A percentile compares a stretch with the other conserved stretches of the same genome.
Evolutionary conservation across 768 basidiomycete species (phyloP).

Genomic region (Dacryopinax spathularia): DNA sequence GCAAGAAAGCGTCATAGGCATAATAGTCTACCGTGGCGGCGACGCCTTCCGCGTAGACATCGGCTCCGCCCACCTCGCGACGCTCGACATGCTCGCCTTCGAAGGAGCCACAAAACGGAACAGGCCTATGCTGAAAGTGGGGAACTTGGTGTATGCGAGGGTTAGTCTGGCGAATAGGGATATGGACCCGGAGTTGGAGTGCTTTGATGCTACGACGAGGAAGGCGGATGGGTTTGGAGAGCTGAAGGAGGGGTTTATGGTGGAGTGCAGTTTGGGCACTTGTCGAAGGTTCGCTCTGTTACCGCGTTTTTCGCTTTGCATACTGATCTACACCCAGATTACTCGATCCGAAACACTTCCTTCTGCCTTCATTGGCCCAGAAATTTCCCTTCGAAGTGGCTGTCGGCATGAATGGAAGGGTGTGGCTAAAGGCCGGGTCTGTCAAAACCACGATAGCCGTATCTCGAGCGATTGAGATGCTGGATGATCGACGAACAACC

Average conservation of each 20-base stretch:
- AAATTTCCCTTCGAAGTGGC: slow-evolving; percentile 78
- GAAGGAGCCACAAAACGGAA: slow-evolving; percentile 93
- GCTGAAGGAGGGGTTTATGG: slow-evolving; percentile 74
- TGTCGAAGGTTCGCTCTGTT: slow-evolving; percentile 56
- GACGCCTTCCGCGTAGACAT: slow-evolving; percentile 93
- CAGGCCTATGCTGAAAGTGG: slow-evolving; percentile 87
- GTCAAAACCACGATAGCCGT: slow-evolving; percentile 59
- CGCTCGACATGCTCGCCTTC: slow-evolving; percentile 81
- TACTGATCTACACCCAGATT: slow-evolving; percentile 34
- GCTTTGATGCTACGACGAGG: slow-evolving; percentile 83
- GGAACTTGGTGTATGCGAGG: slow-evolving; percentile 78
- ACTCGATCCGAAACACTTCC: slow-evolving; percentile 65
- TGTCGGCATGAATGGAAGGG: slow-evolving; percentile 79
- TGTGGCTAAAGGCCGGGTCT: slow-evolving; percentile 75
- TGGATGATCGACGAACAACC: slow-evolving; percentile 34
- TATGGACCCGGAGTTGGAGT: slow-evolving; percentile 96
- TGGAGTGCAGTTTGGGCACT: slow-evolving; percentile 68
- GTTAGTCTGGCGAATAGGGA: slow-evolving; percentile 90
- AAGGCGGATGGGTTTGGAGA: slow-evolving; percentile 92
- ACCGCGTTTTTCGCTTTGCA: neutral
- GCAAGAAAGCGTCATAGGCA: slow-evolving; percentile 80
- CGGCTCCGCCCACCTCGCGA: slow-evolving; percentile 71
- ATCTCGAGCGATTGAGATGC: slow-evolving; percentile 64
- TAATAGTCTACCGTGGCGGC: slow-evolving; percentile 60
- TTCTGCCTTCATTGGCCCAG: slow-evolving; percentile 65